A percentile compares a stretch with the other conserved stretches of the same genome.
Conservation (phyloP, 176 grass and related monocot genomes). For the bread wheat (Triticum aestivum) region IWGSC_CS_RefSeq_v2.1 NC_057806.1:354231261-354231760, state of each 20-base stretch:
- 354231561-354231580: not conserved
- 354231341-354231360: not conserved
- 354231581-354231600: too few species aligned
- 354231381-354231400: constrained; percentile 10
- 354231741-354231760: too few species aligned
- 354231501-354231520: constrained; percentile 5
- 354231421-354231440: constrained; percentile 93
- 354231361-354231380: constrained; percentile 6
- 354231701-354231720: too few species aligned
- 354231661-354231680: too few species aligned
- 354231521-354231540: not conserved
- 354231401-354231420: constrained; percentile 70
- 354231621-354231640: too few species aligned
- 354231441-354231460: constrained; percentile 84
- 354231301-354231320: constrained; percentile 68
- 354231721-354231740: too few species aligned
- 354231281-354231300: constrained; percentile 71
- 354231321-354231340: constrained; percentile 32
- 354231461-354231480: constrained; percentile 73
- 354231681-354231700: too few species aligned
- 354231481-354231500: constrained; percentile 71
- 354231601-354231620: too few species aligned
- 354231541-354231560: not conserved
- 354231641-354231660: too few species aligned
- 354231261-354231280: constrained; percentile 68